phyloP scores from a whole-genome alignment of 495 filamentous ascomycete species.

The Terfezia boudieri region DNA sequence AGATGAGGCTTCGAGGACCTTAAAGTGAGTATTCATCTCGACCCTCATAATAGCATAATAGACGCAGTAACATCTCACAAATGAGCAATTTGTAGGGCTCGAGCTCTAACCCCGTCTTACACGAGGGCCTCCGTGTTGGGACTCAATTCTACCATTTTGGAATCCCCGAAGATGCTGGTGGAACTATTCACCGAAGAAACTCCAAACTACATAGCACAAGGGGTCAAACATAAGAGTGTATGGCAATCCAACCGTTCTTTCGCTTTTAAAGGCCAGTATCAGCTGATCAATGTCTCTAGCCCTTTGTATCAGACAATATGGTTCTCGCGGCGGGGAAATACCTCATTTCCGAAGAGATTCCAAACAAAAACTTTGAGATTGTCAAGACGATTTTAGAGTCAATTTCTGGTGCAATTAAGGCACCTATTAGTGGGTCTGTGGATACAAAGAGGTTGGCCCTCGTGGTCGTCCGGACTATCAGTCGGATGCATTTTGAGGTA shows the following conservation, averaged over 20 bases:
- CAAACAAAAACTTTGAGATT: constrained; percentile 38
- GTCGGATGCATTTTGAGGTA: constrained; percentile 45
- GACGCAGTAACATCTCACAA: not conserved
- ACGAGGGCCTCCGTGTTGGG: constrained; percentile 36
- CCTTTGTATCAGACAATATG: constrained; percentile 68
- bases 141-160: constrained; percentile 67
- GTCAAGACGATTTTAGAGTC: constrained; percentile 59
- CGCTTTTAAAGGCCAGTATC: not conserved
- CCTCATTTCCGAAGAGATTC: constrained; percentile 37
- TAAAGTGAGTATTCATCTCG: constrained; percentile 34
- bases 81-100: not conserved
- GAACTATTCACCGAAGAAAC: constrained; percentile 48
- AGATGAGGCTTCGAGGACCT: constrained; percentile 39
- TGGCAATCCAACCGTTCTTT: constrained; percentile 6
- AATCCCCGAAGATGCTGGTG: constrained; percentile 45
- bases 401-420: constrained; percentile 47
- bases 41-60: constrained; percentile 3
- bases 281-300: constrained; percentile 21
- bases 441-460: constrained; percentile 74
- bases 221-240: constrained; percentile 53
- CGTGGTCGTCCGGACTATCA: constrained; percentile 71
- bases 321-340: constrained; percentile 93
- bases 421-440: constrained; percentile 37
- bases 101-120: not conserved
- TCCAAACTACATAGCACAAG: constrained; percentile 52